Percentiles rank a stretch among this genome's conserved stretches.
Evolutionary conservation across 192 early-diverging fungal species (phyloP).

Genomic region (Gamsiella multidivaricata): DNA sequence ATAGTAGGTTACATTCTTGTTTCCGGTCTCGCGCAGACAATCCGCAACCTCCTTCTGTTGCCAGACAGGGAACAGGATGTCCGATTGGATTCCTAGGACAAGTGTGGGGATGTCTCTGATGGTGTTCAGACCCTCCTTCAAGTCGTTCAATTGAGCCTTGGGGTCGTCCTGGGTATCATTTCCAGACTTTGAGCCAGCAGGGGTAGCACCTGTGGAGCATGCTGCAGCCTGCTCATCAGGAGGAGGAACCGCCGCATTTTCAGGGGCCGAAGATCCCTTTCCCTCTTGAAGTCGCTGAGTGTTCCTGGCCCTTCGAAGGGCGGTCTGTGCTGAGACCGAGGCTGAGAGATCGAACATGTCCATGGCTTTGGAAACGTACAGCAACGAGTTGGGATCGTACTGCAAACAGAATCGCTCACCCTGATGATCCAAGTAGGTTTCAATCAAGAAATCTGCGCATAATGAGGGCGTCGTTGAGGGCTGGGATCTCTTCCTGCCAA

Average conservation of each 20-base stretch:
- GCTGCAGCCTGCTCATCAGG: constrained; percentile 14
- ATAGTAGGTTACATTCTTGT: constrained; percentile 93
- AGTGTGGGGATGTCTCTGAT: constrained; percentile 82
- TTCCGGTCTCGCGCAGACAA: constrained; percentile 84
- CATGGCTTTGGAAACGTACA: constrained; percentile 98
- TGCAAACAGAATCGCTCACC: constrained; percentile 92
- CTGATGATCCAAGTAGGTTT: constrained; percentile 97
- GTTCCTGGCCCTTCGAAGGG: constrained; percentile 55
- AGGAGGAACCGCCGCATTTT: constrained; percentile 33
- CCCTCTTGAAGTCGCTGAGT: constrained; percentile 30
- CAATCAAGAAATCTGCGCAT: constrained; percentile 94
- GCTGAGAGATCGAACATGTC: constrained; percentile 96
- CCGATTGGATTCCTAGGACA: constrained; percentile 93
- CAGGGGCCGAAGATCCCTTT: constrained; percentile 35
- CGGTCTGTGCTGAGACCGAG: constrained; percentile 58
- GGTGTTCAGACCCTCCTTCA: constrained; percentile 77
- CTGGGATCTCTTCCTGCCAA: constrained; percentile 85
- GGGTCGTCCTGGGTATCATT: constrained; percentile 47
- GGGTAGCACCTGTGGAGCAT: constrained; percentile 2
- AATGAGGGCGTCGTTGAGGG: constrained; percentile 81
- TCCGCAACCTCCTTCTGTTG: constrained; percentile 98
- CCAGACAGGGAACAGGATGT: constrained; percentile 94
- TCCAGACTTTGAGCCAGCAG: not conserved
- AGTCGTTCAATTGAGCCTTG: constrained; percentile 64
- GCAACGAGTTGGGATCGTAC: constrained; percentile 93